Conservation (phyloP, 2,329 filamentous ascomycete species). For the Metarhizium guizhouense region DNA sequence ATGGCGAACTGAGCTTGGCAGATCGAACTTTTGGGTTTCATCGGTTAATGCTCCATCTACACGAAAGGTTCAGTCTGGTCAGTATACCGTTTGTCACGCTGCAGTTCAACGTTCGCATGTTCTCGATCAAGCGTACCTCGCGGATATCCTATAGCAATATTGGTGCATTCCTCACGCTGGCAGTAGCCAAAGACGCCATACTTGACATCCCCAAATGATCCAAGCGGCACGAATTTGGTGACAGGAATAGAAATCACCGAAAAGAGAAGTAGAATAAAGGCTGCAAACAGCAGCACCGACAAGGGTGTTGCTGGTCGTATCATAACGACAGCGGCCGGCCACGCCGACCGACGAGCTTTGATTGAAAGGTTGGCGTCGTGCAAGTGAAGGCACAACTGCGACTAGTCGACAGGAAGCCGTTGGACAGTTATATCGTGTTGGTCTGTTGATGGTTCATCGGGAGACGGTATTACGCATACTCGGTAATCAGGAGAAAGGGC, state of each 20-base stretch:
- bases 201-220: slow-evolving; percentile 62
- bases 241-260: slow-evolving; percentile 88
- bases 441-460: slow-evolving; percentile 3
- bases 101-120: neutral
- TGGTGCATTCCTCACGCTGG: slow-evolving; percentile 54
- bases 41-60: slow-evolving; percentile 9
- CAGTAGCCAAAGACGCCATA: slow-evolving; percentile 96
- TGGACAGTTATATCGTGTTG: neutral
- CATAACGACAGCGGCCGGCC: slow-evolving; percentile 44
- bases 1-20: slow-evolving; percentile 42
- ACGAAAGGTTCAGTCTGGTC: neutral
- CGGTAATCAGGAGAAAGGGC: neutral
- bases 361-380: neutral
- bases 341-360: slow-evolving; percentile 12
- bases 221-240: slow-evolving; percentile 75
- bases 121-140: slow-evolving; percentile 45
- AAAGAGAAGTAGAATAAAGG: slow-evolving; percentile 77
- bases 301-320: slow-evolving; percentile 89
- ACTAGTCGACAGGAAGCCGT: neutral
- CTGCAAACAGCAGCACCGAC: slow-evolving; percentile 72
- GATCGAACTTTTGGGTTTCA: slow-evolving; percentile 41
- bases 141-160: slow-evolving; percentile 63
- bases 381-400: neutral
- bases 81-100: neutral
- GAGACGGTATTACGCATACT: neutral